phyloP scores from a whole-genome alignment of 139 green algal genomes.

The Coccomyxa sp. region DNA sequence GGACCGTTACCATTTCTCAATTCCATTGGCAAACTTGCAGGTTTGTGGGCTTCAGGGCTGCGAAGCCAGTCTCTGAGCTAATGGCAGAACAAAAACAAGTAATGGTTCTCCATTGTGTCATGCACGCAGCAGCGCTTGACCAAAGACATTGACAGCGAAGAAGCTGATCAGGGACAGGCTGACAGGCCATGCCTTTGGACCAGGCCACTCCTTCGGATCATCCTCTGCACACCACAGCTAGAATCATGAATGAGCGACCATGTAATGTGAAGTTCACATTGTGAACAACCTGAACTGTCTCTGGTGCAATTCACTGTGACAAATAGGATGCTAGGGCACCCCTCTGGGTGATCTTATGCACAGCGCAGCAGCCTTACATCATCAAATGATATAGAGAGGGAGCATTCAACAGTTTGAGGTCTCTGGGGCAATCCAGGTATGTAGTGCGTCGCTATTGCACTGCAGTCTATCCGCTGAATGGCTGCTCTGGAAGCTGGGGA shows the following conservation, averaged over 20 bases:
- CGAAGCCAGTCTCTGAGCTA: too few relatives aligned
- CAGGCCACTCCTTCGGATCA: conserved; percentile 55
- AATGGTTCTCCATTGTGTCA: background rate
- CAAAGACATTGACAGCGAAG: conserved; percentile 53
- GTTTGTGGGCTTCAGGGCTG: too few relatives aligned
- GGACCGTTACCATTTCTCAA: too few relatives aligned
- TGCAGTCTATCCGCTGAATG: background rate
- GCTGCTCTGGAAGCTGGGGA: background rate
- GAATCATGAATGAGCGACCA: background rate
- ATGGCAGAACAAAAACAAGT: background rate
- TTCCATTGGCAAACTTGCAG: too few relatives aligned
- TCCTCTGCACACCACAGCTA: conserved; percentile 12
- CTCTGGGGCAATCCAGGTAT: too few relatives aligned
- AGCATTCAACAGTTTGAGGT: background rate
- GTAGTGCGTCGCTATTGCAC: background rate
- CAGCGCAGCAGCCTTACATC: background rate
- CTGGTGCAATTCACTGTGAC: background rate
- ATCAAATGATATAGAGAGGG: background rate
- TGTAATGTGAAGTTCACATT: background rate
- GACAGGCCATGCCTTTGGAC: conserved; percentile 52
- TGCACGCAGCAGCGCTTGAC: conserved; percentile 6
- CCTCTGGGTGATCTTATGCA: background rate
- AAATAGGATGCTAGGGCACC: background rate
- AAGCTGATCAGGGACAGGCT: conserved; percentile 53
- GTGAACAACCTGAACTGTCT: background rate